Base-by-base conservation (phyloP, 2,329 filamentous ascomycete genomes). In the Botrytis paeoniae region DNA sequence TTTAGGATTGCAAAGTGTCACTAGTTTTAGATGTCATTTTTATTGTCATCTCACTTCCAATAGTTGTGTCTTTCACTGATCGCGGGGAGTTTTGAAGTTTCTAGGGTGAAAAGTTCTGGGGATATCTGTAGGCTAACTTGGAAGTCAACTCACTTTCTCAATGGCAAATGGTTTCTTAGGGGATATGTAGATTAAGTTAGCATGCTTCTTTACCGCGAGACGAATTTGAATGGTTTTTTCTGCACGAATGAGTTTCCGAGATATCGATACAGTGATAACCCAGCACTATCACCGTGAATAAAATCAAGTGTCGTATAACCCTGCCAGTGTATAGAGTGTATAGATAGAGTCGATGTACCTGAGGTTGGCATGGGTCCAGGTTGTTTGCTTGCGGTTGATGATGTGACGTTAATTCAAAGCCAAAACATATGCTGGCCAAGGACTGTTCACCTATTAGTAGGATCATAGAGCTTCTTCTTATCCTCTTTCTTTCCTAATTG, bases 401-500 rank as follows among this genome's bases (percentile, higher is more conserved):
- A 39, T 62, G 22, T 39, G 37, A 37, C 16, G 9, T n/a, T 3
- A 22, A 39, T 22, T 41, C 60, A 5, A 39, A n/a, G 35, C 22
- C 2, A 18, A 57, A 4, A 18, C 29, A 54, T 12, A 48, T 3
- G 6, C 35, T 39, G 10, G 35, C 25, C n/a, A 62, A n/a, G n/a
- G 35, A 9, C 51, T 57, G 8, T 57, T 4, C 9, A n/a, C 16
- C 2, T 18, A 39, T 9, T 16, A 14, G 6, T 3, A 62, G 14
- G 22, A 0, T 9, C 14, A 62, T 54, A 25, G 7, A 60, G 14
- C 5, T n/a, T 62, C 14, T 4, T 39, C 20, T 9, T 39, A 18
- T n/a, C 3, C n/a, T 29, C 0, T n/a, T 20, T 18, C 0, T 3
- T 18, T 61, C n/a, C 2, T 14, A 4, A 0, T 18, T 18, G 18